Evolutionary conservation across 169 alveolate genomes (phyloP).

Genomic region (Eimeria falciformis): DNA sequence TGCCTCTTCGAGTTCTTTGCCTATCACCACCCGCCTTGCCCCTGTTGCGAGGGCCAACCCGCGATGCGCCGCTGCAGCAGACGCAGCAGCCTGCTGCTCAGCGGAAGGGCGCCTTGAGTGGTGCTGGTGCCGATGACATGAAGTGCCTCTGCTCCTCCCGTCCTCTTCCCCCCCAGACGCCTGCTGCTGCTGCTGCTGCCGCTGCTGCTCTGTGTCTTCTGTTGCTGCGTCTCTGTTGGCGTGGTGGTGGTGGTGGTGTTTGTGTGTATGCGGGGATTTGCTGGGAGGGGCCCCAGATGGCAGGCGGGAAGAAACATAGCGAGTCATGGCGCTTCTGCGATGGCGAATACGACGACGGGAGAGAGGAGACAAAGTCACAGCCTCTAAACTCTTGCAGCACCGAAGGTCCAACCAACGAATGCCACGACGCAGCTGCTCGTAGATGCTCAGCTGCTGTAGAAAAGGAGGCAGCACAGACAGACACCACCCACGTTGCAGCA

Average conservation of each 20-base stretch:
- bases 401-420: constrained; percentile 73
- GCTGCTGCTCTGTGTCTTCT: constrained; percentile 15
- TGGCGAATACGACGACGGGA: not conserved
- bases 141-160: not conserved
- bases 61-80: constrained; percentile 71
- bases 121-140: constrained; percentile 1
- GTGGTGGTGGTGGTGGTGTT: not conserved
- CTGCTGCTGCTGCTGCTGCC: constrained; percentile 56
- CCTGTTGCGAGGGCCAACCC: constrained; percentile 36
- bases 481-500: constrained; percentile 13
- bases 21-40: constrained; percentile 51
- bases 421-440: constrained; percentile 72
- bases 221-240: not conserved
- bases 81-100: constrained; percentile 35
- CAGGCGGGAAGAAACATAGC: not conserved
- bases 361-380: not conserved
- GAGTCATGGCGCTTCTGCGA: not conserved
- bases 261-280: not conserved
- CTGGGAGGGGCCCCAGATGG: constrained; percentile 20
- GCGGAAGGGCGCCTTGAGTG: constrained; percentile 26
- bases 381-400: constrained; percentile 46
- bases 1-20: constrained; percentile 6
- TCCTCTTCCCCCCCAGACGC: not conserved
- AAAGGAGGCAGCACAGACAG: constrained; percentile 33
- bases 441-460: constrained; percentile 59